A percentile compares a stretch with the other conserved stretches of the same genome.
These are phyloP conservation scores for Cordyceps cicadae DNA, from an alignment of 2,329 filamentous ascomycete species.

Conservation along the genomic window DNA sequence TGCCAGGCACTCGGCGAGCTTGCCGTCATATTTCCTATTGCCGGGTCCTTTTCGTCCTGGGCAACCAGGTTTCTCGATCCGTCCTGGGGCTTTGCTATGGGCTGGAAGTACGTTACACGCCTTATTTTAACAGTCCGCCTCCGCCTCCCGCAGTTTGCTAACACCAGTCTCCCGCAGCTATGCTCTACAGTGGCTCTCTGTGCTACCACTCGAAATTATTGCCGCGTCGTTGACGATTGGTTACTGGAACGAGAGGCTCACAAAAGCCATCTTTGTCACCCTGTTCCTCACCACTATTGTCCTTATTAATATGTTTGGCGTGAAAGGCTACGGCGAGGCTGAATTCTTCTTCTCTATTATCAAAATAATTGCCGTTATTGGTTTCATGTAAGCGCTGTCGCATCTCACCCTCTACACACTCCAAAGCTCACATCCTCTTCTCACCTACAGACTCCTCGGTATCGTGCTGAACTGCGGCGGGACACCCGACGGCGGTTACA, in stretches of 20 bases:
- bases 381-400: constrained; percentile 61
- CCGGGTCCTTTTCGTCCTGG: constrained; percentile 86
- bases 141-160: background rate
- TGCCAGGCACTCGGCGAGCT: constrained; percentile 88
- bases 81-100: constrained; percentile 92
- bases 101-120: constrained; percentile 63
- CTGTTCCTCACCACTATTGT: constrained; percentile 73
- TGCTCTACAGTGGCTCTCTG: constrained; percentile 77
- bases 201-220: constrained; percentile 78
- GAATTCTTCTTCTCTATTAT: constrained; percentile 82
- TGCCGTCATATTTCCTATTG: constrained; percentile 81
- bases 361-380: constrained; percentile 79
- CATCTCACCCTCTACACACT: constrained; percentile 11
- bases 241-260: constrained; percentile 63
- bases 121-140: background rate
- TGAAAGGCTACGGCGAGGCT: constrained; percentile 82
- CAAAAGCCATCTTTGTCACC: constrained; percentile 70
- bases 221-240: constrained; percentile 76
- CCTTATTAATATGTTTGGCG: constrained; percentile 76
- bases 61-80: constrained; percentile 89
- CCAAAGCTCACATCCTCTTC: background rate
- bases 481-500: constrained; percentile 63
- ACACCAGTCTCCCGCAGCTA: constrained; percentile 44
- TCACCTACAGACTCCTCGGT: constrained; percentile 61
- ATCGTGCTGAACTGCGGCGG: constrained; percentile 81